A percentile compares a stretch with the other conserved stretches of the same genome.
Evolutionary conservation across 495 filamentous ascomycete genomes (phyloP).

Genomic region (Hypoxylon lienhwacheense): DNA sequence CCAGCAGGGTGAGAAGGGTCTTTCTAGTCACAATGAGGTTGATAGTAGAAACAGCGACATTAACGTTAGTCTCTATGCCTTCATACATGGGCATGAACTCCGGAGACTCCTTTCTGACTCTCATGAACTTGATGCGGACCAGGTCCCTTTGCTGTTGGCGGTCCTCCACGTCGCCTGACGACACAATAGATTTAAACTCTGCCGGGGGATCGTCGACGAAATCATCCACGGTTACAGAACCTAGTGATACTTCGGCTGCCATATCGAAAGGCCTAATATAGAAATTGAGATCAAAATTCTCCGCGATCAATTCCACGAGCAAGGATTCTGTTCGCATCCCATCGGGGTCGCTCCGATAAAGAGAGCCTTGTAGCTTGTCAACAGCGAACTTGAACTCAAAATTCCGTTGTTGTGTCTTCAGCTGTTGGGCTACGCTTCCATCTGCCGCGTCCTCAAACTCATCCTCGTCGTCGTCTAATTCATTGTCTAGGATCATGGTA

Average conservation of each 20-base stretch:
- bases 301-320: slow-evolving; percentile 86
- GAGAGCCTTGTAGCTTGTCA: slow-evolving; percentile 85
- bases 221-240: slow-evolving; percentile 88
- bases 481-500: slow-evolving; percentile 76
- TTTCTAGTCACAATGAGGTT: slow-evolving; percentile 92
- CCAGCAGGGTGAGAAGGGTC: slow-evolving; percentile 90
- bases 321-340: slow-evolving; percentile 75
- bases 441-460: slow-evolving; percentile 65
- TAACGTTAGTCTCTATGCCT: slow-evolving; percentile 88
- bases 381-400: slow-evolving; percentile 97
- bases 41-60: slow-evolving; percentile 90
- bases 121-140: slow-evolving; percentile 82
- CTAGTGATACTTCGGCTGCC: slow-evolving; percentile 84
- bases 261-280: slow-evolving; percentile 88
- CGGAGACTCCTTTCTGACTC: slow-evolving; percentile 87
- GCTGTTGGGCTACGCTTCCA: slow-evolving; percentile 57
- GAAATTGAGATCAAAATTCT: slow-evolving; percentile 83
- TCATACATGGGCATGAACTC: slow-evolving; percentile 91
- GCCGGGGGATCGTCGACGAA: slow-evolving; percentile 86
- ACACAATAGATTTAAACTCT: slow-evolving; percentile 95
- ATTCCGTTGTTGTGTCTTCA: slow-evolving; percentile 78
- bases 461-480: slow-evolving; percentile 64
- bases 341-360: slow-evolving; percentile 84
- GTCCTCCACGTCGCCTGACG: slow-evolving; percentile 76
- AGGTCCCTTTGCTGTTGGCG: slow-evolving; percentile 71